Conservation (phyloP, 2,329 filamentous ascomycete genomes). For the Kalmusia sp. region DNA sequence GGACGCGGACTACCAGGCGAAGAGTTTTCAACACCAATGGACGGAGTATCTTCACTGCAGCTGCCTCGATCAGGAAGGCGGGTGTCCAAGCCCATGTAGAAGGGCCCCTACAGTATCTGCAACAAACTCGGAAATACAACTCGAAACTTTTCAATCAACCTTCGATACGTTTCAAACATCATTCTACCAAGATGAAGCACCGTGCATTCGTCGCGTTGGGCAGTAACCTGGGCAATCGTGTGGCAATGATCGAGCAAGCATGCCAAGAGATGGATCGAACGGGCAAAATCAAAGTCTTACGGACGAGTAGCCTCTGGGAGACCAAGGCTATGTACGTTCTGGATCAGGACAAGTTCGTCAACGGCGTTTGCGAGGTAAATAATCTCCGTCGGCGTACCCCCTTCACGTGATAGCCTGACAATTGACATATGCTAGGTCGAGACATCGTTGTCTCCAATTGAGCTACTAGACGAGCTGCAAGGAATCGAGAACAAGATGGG, state of each 20-base stretch:
- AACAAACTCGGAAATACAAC: background rate
- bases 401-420: slow-evolving; percentile 6
- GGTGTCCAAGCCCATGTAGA: background rate
- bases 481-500: slow-evolving; percentile 82
- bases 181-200: slow-evolving; percentile 31
- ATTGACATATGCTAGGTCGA: slow-evolving; percentile 67
- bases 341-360: slow-evolving; percentile 87
- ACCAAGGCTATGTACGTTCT: slow-evolving; percentile 96
- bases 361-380: slow-evolving; percentile 90
- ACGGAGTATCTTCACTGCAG: background rate
- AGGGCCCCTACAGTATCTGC: background rate
- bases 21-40: slow-evolving; percentile 11
- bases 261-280: slow-evolving; percentile 75
- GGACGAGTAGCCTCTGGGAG: slow-evolving; percentile 91
- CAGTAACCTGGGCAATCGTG: slow-evolving; percentile 88
- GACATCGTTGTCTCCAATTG: slow-evolving; percentile 76
- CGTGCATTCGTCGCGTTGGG: slow-evolving; percentile 85
- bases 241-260: slow-evolving; percentile 84
- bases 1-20: background rate
- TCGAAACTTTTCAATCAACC: background rate
- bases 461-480: slow-evolving; percentile 81
- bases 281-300: slow-evolving; percentile 73
- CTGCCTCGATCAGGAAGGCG: background rate
- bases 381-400: background rate
- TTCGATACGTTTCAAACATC: slow-evolving; percentile 18